Conservation (phyloP, 176 grass and related monocot species). For the Musa acuminata region DNA sequence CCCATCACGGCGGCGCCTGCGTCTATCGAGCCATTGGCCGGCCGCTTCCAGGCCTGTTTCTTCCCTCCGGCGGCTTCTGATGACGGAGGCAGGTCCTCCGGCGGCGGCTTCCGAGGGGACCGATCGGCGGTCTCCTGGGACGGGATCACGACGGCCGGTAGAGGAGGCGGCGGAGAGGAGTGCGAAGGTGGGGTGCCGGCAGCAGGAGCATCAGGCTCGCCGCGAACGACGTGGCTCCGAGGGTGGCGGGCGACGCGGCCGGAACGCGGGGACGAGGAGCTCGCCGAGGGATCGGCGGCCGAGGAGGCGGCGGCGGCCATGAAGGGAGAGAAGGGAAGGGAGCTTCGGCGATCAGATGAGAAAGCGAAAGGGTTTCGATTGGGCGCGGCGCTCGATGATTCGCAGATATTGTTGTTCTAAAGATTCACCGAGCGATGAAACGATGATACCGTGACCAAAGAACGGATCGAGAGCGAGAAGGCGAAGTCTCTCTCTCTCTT, state of each 20-base stretch:
- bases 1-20: constrained; percentile 32
- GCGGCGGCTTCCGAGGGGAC: constrained; percentile 3
- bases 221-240: too few relatives aligned
- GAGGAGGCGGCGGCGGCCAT: constrained; percentile 25
- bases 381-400: not conserved
- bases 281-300: constrained; percentile 8
- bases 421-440: too few relatives aligned
- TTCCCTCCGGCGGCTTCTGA: constrained; percentile 25
- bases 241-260: not conserved
- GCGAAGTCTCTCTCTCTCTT: too few relatives aligned
- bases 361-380: not conserved
- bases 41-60: constrained; percentile 50
- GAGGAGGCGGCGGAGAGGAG: not conserved
- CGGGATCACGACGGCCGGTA: not conserved
- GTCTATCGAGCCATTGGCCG: constrained; percentile 31
- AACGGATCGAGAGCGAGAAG: too few relatives aligned
- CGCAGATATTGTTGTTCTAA: too few relatives aligned
- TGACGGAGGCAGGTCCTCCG: constrained; percentile 15
- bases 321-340: not conserved
- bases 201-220: not conserved
- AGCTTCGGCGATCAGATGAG: not conserved
- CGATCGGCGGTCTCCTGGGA: not conserved
- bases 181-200: not conserved
- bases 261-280: not conserved
- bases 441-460: too few relatives aligned